phyloP scores from a whole-genome alignment of 306 rosid genomes.

The Trichosanthes cucumerina region DNA sequence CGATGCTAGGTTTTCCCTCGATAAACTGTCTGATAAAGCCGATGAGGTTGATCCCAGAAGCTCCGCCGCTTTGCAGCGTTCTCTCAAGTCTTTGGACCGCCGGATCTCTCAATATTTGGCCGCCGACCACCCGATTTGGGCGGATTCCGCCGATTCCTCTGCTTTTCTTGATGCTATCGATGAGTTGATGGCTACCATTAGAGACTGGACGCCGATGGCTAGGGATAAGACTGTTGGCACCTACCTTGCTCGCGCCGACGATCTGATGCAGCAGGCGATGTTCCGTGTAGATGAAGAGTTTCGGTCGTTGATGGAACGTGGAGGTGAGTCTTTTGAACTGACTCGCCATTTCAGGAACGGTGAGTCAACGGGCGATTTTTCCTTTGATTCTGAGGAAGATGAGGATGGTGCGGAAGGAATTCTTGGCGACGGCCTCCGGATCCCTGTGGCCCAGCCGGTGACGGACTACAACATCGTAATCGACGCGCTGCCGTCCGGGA shows the following conservation, averaged over 20 bases:
- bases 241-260: constrained; percentile 64
- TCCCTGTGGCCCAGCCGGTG: constrained; percentile 72
- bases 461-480: constrained; percentile 60
- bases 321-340: constrained; percentile 67
- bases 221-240: constrained; percentile 44
- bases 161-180: constrained; percentile 80
- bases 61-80: constrained; percentile 45
- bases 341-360: constrained; percentile 29
- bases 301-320: constrained; percentile 78
- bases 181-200: constrained; percentile 41
- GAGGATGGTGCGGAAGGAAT: constrained; percentile 28
- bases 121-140: constrained; percentile 71
- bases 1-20: constrained; percentile 86
- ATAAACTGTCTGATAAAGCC: constrained; percentile 52
- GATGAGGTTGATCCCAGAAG: constrained; percentile 34
- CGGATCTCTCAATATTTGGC: constrained; percentile 63
- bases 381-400: constrained; percentile 59
- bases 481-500: constrained; percentile 76
- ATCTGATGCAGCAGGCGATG: constrained; percentile 83
- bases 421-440: constrained; percentile 25
- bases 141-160: constrained; percentile 50
- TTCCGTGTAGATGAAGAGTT: constrained; percentile 84
- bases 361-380: constrained; percentile 39
- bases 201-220: constrained; percentile 70
- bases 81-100: constrained; percentile 61